Base-by-base conservation (phyloP, 2,329 filamentous ascomycete species). In the Pseudocercospora macadamiae region DNA sequence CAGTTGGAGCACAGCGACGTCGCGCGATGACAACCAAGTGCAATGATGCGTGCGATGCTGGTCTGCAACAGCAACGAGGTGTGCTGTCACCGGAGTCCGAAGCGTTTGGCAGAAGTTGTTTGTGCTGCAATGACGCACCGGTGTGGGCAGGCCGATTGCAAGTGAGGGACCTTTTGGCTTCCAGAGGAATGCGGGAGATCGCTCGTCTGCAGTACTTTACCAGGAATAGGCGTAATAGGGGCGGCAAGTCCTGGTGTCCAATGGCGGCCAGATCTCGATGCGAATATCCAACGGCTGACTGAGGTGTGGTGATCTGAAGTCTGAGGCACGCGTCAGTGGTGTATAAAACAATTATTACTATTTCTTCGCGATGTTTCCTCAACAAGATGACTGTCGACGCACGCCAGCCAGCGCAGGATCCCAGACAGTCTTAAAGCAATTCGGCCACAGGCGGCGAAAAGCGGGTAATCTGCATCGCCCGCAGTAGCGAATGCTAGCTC, bases 171-270 rank as follows among this genome's bases (percentile, higher is more conserved):
- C 42, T 45, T 45, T 45, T 23, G 42, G 19, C 42, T 45, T 21
- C 25, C 14, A 55, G 51, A 54, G 44, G 45, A 39, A 28, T 18
- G 57, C 57, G 57, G 57, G 57, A 59, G 51, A 51, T 54, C 51
- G 54, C 52, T 55, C 57, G 34, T 49, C 23, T 55, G 47, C 47
- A 18, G 47, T 34, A 34, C 26, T 51, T 32, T 23, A 44, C 39
- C 39, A 44, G 39, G 39, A 44, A 44, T 44, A 44, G 39, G 39
- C 39, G 39, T 23, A 44, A 23, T 44, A 37, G 36, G 39, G 39
- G 39, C 39, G 39, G 39, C 39, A 44, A 44, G 8, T 23, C 12
- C 18, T 44, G n/a, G 39, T 44, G 39, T 44, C 39, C 39, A 44
- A 44, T 23, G 21, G 18, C 21, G n/a, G 34, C 6, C 6, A 32